These are phyloP conservation scores for Opeltia flavorubescens DNA, from an alignment of 495 filamentous ascomycete genomes.

Conservation along the genomic window DNA sequence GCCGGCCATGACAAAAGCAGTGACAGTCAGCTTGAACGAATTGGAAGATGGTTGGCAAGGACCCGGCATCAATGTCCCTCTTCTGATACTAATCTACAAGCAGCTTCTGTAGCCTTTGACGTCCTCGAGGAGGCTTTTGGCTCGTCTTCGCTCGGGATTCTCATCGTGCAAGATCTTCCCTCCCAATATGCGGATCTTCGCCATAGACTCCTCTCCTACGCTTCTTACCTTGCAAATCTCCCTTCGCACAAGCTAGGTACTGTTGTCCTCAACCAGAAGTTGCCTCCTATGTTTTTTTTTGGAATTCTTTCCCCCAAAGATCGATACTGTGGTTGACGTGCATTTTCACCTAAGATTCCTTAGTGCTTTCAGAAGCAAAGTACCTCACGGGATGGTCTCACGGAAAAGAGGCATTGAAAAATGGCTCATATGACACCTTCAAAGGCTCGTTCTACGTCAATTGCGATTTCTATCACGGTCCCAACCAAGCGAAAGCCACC, in stretches of 20 bases:
- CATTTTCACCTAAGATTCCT: not conserved
- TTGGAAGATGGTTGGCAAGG: conserved; percentile 26
- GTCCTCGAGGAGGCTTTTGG: conserved; percentile 79
- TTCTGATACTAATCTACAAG: not conserved
- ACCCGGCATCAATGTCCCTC: not conserved
- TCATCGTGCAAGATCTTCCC: conserved; percentile 78
- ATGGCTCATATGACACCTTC: conserved; percentile 75
- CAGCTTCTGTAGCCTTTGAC: conserved; percentile 59
- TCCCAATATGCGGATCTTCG: conserved; percentile 52
- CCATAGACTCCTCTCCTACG: conserved; percentile 62
- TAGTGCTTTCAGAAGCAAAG: not conserved
- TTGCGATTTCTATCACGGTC: conserved; percentile 78
- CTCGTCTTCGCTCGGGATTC: conserved; percentile 79
- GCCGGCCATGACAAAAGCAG: conserved; percentile 21
- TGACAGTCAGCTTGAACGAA: conserved; percentile 41
- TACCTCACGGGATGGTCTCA: conserved; percentile 56
- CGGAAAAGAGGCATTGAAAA: conserved; percentile 87
- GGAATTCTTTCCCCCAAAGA: too few species aligned
- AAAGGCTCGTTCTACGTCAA: conserved; percentile 98
- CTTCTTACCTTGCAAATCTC: conserved; percentile 80
- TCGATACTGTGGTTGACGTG: too few species aligned
- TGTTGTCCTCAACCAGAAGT: too few species aligned
- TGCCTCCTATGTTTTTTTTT: too few species aligned
- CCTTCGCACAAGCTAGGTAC: conserved; percentile 60
- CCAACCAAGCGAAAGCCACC: conserved; percentile 43